Evolutionary conservation across 257 asterid genomes (phyloP), one percentile per base, ranked within the genome.

Genomic region (Jasminum sambac): DNA sequence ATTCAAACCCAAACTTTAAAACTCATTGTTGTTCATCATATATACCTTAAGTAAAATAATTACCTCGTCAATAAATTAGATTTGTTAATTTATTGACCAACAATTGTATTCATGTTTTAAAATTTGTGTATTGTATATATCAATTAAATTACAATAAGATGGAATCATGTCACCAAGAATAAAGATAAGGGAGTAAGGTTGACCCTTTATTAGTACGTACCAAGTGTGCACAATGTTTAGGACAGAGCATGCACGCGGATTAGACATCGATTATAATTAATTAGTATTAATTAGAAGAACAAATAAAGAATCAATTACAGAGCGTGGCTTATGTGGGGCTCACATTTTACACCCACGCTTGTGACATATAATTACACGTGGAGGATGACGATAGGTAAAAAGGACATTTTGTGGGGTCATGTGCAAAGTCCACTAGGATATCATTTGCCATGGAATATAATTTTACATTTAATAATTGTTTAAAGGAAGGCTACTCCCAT

Each of bases 241-340:
- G 61, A 21, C 7, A 23, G 30, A 55, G 36, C 59, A 55, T 23
- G 62, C 62, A 55, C 62, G 62, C 62, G 62, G 30, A 55, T 23
- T 55, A 55, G 62, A 55, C 34, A 19, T 55, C 3, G 62, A 21
- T 21, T 55, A 55, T 55, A 55, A 55, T 55, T 21, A 81, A 79
- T 71, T 79, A n/a, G n/a, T n/a, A 67, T 55, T 21, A 23, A 21
- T 55, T 78, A 71, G 71, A 46, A 57, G 72, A 69, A 64, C 3
- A 75, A 50, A 55, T 48, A 61, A 55, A 55, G 16, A 55, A 64
- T 52, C 70, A 40, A 65, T 72, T 71, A 79, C 78, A 74, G 75
- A 74, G 94, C 90, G 83, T 87, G 94, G 84, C 76, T 43, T 71
- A 24, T 44, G 57, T 70, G 86, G 86, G 69, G 66, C 85, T 88